Percentiles rank a stretch among this genome's conserved stretches.
phyloP scores from a whole-genome alignment of 306 rosid genomes.

The Citrullus colocynthis region DNA sequence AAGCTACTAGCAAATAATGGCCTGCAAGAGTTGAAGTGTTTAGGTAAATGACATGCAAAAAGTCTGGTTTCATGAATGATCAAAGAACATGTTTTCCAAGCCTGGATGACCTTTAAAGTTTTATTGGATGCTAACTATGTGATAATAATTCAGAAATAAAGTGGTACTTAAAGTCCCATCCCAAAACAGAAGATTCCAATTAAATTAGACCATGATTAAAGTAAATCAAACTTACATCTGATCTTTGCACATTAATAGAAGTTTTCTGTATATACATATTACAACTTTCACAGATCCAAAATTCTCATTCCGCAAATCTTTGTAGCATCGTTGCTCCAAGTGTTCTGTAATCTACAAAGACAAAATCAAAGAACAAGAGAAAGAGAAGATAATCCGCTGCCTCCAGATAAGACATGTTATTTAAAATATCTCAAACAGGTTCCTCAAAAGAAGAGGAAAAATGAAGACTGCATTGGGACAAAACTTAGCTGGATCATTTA shows the following conservation, averaged over 20 bases:
- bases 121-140: neutral
- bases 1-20: conserved; percentile 70
- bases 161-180: neutral
- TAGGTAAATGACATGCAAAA: conserved; percentile 9
- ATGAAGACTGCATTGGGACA: neutral
- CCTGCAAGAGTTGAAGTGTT: conserved; percentile 44
- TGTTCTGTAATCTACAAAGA: conserved; percentile 53
- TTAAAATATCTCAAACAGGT: neutral
- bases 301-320: conserved; percentile 70
- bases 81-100: neutral
- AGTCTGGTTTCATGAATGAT: neutral
- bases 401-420: neutral
- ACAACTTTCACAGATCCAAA: conserved; percentile 64
- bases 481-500: neutral
- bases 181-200: neutral
- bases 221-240: conserved; percentile 67
- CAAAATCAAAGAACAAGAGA: conserved; percentile 17
- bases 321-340: conserved; percentile 78
- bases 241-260: conserved; percentile 61
- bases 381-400: neutral
- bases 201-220: neutral
- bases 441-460: neutral
- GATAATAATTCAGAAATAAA: neutral
- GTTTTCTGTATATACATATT: conserved; percentile 55
- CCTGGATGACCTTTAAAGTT: neutral